Evolutionary conservation across 345 rosid genomes (phyloP).

Genomic region (Populus tremula): DNA sequence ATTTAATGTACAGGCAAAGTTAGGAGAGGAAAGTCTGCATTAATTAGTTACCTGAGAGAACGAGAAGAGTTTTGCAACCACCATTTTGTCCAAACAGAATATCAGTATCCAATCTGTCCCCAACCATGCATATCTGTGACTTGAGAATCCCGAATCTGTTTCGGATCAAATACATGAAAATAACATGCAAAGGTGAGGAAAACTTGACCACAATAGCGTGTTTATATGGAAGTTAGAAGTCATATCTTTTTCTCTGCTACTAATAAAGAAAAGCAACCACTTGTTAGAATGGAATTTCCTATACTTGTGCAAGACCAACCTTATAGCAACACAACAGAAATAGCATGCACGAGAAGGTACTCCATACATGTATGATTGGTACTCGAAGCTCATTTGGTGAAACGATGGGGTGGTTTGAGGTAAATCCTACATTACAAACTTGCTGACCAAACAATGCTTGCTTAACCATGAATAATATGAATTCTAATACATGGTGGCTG

Average conservation of each 20-base stretch:
- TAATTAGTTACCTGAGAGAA: conserved; percentile 23
- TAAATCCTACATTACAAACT: not conserved
- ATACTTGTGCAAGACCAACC: not conserved
- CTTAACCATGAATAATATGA: not conserved
- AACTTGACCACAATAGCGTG: not conserved
- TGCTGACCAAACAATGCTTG: not conserved
- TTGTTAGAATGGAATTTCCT: not conserved
- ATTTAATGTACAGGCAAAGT: not conserved
- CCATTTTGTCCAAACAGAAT: conserved; percentile 36
- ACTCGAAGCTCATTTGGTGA: too few relatives aligned
- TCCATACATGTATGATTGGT: not conserved
- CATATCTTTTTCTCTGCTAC: too few relatives aligned
- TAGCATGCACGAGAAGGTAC: not conserved
- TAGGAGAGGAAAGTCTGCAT: not conserved
- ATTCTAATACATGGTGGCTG: not conserved
- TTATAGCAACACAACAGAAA: not conserved
- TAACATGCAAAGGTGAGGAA: not conserved
- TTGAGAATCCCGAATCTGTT: conserved; percentile 76
- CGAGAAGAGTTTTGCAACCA: conserved; percentile 36
- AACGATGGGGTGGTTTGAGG: not conserved
- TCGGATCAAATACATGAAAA: conserved; percentile 3
- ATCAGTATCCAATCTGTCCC: conserved; percentile 36
- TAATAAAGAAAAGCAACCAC: not conserved
- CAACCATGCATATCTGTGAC: conserved; percentile 39
- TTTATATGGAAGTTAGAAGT: not conserved